Conservation (phyloP, 2,329 filamentous ascomycete species). For the Fusarium poae region DNA sequence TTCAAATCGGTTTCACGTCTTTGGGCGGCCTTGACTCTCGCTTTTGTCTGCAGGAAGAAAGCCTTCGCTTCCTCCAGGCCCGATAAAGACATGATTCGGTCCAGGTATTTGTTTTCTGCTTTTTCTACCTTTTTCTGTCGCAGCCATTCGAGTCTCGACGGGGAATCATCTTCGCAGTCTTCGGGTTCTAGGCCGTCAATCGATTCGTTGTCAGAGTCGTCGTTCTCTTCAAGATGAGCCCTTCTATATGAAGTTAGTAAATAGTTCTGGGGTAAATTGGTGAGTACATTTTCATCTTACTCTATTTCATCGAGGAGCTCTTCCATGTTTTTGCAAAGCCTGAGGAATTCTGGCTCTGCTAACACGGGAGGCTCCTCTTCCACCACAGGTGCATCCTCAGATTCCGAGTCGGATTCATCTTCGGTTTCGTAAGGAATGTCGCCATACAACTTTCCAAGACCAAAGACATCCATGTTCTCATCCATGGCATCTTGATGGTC, state of each 20-base stretch:
- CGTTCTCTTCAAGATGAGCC: conserved; percentile 29
- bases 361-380: conserved; percentile 45
- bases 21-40: conserved; percentile 63
- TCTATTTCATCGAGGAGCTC: conserved; percentile 50
- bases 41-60: conserved; percentile 61
- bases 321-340: conserved; percentile 48
- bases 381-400: conserved; percentile 28
- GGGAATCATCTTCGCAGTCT: conserved; percentile 56
- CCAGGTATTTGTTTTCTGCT: conserved; percentile 66
- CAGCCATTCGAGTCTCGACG: conserved; percentile 55
- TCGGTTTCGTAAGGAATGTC: conserved; percentile 41
- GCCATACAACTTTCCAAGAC: conserved; percentile 45
- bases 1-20: conserved; percentile 64
- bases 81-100: conserved; percentile 71
- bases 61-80: conserved; percentile 73
- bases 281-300: conserved; percentile 34
- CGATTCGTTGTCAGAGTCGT: conserved; percentile 48
- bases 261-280: neutral
- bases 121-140: conserved; percentile 61
- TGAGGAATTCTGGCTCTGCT: conserved; percentile 47
- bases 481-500: conserved; percentile 28
- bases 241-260: conserved; percentile 32
- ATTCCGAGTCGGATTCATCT: conserved; percentile 42
- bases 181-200: conserved; percentile 50
- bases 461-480: conserved; percentile 34